These are phyloP conservation scores for Arabidopsis arenosa DNA, from an alignment of 345 rosid genomes.

Conservation along the genomic window DNA sequence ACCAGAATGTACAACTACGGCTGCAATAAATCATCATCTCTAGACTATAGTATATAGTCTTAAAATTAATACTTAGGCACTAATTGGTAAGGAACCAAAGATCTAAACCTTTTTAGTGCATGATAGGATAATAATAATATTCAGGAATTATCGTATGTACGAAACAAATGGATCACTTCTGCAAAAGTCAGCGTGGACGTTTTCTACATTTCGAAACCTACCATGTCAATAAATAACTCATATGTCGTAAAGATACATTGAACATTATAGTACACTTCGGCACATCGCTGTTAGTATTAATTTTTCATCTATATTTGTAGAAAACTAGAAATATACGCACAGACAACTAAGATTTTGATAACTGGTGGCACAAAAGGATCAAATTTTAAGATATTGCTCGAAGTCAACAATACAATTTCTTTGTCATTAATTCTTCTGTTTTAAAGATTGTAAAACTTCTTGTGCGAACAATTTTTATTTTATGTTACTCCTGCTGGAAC, in stretches of 20 bases:
- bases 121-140: background rate
- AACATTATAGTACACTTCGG: conserved; percentile 26
- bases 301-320: conserved; percentile 27
- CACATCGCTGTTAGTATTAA: conserved; percentile 31
- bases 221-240: conserved; percentile 12
- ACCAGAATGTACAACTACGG: background rate
- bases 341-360: conserved; percentile 19
- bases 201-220: conserved; percentile 38
- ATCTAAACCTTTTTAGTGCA: background rate
- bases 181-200: conserved; percentile 35
- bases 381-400: background rate
- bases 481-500: conserved; percentile 2
- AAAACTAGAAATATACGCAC: conserved; percentile 7
- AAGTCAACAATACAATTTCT: conserved; percentile 11
- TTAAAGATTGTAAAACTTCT: background rate
- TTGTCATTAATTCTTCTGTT: background rate
- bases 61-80: background rate
- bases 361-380: background rate
- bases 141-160: background rate
- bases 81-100: background rate
- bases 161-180: background rate
- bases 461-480: background rate
- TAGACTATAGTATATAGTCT: background rate
- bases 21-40: background rate
- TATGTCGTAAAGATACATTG: conserved; percentile 29